Evolutionary conservation across 768 basidiomycete genomes (phyloP).

Genomic region (Tephrocybe sp.): DNA sequence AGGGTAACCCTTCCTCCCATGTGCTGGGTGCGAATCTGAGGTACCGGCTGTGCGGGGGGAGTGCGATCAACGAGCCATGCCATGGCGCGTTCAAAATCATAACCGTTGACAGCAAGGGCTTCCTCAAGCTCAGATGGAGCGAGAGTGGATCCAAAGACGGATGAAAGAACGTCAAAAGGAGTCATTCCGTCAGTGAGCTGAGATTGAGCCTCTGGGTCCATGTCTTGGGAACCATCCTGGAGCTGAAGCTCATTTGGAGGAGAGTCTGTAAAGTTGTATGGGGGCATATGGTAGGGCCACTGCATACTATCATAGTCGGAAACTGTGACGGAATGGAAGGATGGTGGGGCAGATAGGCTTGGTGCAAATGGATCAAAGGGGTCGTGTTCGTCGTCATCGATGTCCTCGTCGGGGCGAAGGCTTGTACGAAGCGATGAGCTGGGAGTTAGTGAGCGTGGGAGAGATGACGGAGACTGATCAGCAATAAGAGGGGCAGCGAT

Average conservation of each 20-base stretch:
- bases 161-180: conserved; percentile 92
- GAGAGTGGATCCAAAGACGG: conserved; percentile 89
- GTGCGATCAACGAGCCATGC: conserved; percentile 85
- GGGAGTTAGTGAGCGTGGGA: conserved; percentile 59
- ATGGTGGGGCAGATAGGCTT: conserved; percentile 41
- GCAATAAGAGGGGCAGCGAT: conserved; percentile 89
- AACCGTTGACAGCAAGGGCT: conserved; percentile 81
- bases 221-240: conserved; percentile 36
- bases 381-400: conserved; percentile 74
- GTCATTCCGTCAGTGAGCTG: conserved; percentile 91
- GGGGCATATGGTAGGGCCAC: conserved; percentile 23
- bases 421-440: conserved; percentile 68
- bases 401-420: conserved; percentile 52
- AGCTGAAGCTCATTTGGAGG: conserved; percentile 23
- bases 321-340: conserved; percentile 61
- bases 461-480: conserved; percentile 45
- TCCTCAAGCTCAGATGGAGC: conserved; percentile 92
- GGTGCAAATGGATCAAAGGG: conserved; percentile 77
- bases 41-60: conserved; percentile 40
- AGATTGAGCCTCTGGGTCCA: conserved; percentile 34
- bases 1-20: conserved; percentile 69
- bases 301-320: conserved; percentile 54
- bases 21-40: conserved; percentile 53
- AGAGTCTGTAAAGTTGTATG: conserved; percentile 22
- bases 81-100: conserved; percentile 96